phyloP scores from a whole-genome alignment of 2,329 filamentous ascomycete genomes.

The Paraphoma chrysanthemicola region DNA sequence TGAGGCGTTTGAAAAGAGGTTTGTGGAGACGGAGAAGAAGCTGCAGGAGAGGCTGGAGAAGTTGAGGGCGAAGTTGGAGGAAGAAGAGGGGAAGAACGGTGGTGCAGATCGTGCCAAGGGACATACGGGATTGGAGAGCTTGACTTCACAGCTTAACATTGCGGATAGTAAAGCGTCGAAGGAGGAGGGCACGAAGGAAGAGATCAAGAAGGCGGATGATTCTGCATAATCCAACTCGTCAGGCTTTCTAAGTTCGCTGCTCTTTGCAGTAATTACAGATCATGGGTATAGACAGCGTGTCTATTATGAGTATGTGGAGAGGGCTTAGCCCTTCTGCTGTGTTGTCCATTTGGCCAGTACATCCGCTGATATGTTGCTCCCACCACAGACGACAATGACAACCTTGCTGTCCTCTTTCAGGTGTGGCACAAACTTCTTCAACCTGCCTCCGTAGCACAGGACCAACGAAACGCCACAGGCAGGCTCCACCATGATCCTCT shows the following conservation, averaged over 20 bases:
- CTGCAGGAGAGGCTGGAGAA: slow-evolving; percentile 38
- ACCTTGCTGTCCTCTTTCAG: slow-evolving; percentile 70
- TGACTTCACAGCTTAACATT: slow-evolving; percentile 10
- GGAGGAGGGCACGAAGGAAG: neutral
- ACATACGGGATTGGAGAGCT: slow-evolving; percentile 4
- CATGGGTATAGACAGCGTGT: too few species aligned
- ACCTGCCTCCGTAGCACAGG: slow-evolving; percentile 65
- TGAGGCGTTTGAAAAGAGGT: slow-evolving; percentile 38
- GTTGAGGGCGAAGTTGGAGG: slow-evolving; percentile 33
- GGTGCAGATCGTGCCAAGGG: neutral
- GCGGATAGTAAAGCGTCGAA: neutral
- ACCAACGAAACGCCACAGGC: slow-evolving; percentile 82
- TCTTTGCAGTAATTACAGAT: too few species aligned
- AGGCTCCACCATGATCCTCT: slow-evolving; percentile 78
- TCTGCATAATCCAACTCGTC: slow-evolving; percentile 3
- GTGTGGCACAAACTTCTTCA: slow-evolving; percentile 59
- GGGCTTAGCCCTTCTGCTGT: neutral
- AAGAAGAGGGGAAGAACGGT: slow-evolving; percentile 6
- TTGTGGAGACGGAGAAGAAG: slow-evolving; percentile 32
- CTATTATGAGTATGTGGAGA: neutral
- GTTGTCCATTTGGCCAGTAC: slow-evolving; percentile 16
- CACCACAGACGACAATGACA: slow-evolving; percentile 84
- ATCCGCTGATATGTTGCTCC: slow-evolving; percentile 55
- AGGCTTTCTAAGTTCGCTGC: neutral
- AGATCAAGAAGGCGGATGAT: neutral